These are phyloP conservation scores for Linnemannia hyalina DNA, from an alignment of 192 early-diverging fungal genomes.

Conservation along the genomic window DNA sequence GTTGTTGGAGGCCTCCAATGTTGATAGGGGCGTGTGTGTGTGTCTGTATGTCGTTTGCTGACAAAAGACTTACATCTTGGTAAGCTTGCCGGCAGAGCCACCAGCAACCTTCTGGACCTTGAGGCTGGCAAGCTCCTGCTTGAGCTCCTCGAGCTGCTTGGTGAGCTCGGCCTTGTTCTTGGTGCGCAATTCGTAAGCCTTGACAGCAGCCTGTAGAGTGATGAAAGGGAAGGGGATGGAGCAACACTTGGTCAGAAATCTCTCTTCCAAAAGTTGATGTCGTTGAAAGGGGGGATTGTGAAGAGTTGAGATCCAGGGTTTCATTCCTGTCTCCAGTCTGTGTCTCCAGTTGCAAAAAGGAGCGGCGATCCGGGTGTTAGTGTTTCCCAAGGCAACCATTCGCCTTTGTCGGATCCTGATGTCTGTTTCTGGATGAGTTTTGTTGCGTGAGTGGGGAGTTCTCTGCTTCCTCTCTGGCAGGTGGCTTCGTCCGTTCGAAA, in stretches of 20 bases:
- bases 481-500: background rate
- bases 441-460: background rate
- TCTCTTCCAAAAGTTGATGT: background rate
- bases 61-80: constrained; percentile 76
- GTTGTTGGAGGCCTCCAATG: background rate
- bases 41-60: background rate
- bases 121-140: constrained; percentile 93
- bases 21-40: background rate
- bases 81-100: constrained; percentile 82
- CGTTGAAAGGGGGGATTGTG: too few species aligned
- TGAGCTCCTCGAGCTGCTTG: constrained; percentile 94
- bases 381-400: background rate
- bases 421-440: background rate
- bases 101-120: constrained; percentile 95
- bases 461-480: background rate
- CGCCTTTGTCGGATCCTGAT: background rate
- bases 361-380: background rate
- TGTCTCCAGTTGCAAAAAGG: background rate
- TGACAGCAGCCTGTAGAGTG: constrained; percentile 80
- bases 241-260: constrained; percentile 23
- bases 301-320: background rate
- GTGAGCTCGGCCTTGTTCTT: constrained; percentile 94
- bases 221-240: constrained; percentile 1
- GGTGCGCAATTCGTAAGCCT: constrained; percentile 93
- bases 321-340: background rate